Evolutionary conservation across 805 yeast species (phyloP).

Genomic region (Saccharomycopsis vini): DNA sequence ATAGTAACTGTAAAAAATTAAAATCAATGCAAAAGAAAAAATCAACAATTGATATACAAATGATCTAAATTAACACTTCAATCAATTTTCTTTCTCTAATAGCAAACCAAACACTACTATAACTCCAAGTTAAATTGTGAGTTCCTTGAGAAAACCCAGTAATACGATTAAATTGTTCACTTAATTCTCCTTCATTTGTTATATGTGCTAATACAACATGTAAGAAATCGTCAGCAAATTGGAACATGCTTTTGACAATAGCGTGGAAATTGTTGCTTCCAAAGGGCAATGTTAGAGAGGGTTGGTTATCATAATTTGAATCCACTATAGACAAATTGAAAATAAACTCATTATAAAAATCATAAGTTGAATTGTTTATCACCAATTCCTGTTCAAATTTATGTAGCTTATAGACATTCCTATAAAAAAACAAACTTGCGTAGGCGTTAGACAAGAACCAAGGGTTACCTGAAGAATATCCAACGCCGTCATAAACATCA

Average conservation of each 20-base stretch:
- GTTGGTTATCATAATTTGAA: neutral
- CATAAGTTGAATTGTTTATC: slow-evolving; percentile 27
- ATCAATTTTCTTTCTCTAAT: slow-evolving; percentile 47
- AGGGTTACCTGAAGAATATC: slow-evolving; percentile 63
- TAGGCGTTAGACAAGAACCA: slow-evolving; percentile 72
- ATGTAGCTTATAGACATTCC: slow-evolving; percentile 39
- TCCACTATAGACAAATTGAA: slow-evolving; percentile 18
- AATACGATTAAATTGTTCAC: slow-evolving; percentile 80
- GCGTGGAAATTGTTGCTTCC: slow-evolving; percentile 35
- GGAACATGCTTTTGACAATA: slow-evolving; percentile 37
- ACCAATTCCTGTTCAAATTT: slow-evolving; percentile 34
- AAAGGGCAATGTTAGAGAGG: slow-evolving; percentile 23
- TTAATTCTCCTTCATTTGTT: slow-evolving; percentile 61
- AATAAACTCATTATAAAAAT: slow-evolving; percentile 27
- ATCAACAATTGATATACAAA: too few relatives aligned
- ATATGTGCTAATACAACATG: slow-evolving; percentile 50
- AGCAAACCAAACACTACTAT: slow-evolving; percentile 67
- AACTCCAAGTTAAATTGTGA: slow-evolving; percentile 80
- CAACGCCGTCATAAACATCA: slow-evolving; percentile 61
- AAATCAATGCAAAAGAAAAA: too few relatives aligned
- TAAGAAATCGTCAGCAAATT: slow-evolving; percentile 61
- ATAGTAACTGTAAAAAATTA: too few relatives aligned
- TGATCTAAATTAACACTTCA: too few relatives aligned
- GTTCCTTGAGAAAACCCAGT: slow-evolving; percentile 90
- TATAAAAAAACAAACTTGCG: slow-evolving; percentile 56